A percentile compares a stretch with the other conserved stretches of the same genome.
Conservation (phyloP, 2,329 filamentous ascomycete species). For the Proliferodiscus dingleyae region DNA sequence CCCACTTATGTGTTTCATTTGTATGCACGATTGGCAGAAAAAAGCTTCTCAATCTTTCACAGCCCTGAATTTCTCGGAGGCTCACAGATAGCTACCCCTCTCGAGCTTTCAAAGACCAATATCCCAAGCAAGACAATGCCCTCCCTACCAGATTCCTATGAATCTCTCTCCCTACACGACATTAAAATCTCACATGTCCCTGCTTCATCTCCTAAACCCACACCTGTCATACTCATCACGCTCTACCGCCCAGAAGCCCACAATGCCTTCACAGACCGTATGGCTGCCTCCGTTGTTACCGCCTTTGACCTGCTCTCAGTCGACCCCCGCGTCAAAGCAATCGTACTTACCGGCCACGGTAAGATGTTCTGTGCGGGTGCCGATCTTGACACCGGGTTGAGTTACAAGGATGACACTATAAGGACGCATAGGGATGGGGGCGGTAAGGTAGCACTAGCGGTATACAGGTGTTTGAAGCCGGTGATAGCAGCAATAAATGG, state of each 20-base stretch:
- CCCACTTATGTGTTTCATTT: background rate
- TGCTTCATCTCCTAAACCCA: slow-evolving; percentile 46
- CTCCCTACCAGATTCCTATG: slow-evolving; percentile 35
- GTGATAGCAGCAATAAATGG: slow-evolving; percentile 56
- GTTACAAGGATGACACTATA: slow-evolving; percentile 16
- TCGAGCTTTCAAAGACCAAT: too few species aligned
- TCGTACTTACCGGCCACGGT: slow-evolving; percentile 50
- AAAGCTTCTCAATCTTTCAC: background rate
- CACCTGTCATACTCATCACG: slow-evolving; percentile 57
- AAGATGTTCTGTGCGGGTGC: slow-evolving; percentile 52
- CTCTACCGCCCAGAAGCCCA: slow-evolving; percentile 60
- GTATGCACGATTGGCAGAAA: background rate
- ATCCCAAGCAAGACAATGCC: background rate
- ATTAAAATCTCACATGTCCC: slow-evolving; percentile 48
- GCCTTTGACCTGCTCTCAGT: slow-evolving; percentile 47
- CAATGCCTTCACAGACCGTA: slow-evolving; percentile 65
- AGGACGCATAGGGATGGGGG: slow-evolving; percentile 42
- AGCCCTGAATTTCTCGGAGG: background rate
- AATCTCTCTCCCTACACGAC: slow-evolving; percentile 37
- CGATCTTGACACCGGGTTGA: slow-evolving; percentile 24
- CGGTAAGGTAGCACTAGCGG: slow-evolving; percentile 49
- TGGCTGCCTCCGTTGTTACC: slow-evolving; percentile 55
- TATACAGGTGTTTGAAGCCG: slow-evolving; percentile 54
- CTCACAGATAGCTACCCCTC: background rate
- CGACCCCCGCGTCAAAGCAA: slow-evolving; percentile 49